phyloP scores from a whole-genome alignment of 23 red algal species.

The Gracilariopsis chorda region DNA sequence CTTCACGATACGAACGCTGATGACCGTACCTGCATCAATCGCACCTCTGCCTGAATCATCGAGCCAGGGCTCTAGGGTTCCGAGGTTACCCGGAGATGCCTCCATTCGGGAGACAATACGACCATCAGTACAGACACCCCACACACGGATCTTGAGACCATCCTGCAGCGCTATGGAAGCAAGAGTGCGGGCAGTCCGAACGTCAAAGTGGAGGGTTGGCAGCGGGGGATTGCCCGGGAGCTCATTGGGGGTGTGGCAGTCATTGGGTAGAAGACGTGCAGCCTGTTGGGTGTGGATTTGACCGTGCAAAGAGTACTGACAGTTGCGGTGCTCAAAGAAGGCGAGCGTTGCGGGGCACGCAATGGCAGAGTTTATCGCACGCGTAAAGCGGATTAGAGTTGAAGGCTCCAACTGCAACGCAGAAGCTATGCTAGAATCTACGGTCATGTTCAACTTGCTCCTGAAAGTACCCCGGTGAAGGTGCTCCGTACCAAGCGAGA shows the following conservation, averaged over 20 bases:
- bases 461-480: no score
- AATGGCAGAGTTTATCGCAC: not conserved
- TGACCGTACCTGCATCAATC: constrained; percentile 45
- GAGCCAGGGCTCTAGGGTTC: not conserved
- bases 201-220: constrained; percentile 32
- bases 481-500: no score
- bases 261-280: not conserved
- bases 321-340: constrained; percentile 57
- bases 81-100: constrained; percentile 26
- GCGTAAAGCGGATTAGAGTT: constrained; percentile 20
- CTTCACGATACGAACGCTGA: constrained; percentile 35
- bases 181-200: constrained; percentile 22
- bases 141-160: constrained; percentile 38
- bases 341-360: not conserved
- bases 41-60: not conserved
- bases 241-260: constrained; percentile 1
- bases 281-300: not conserved
- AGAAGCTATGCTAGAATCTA: not conserved
- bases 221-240: constrained; percentile 25
- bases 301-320: constrained; percentile 43
- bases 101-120: constrained; percentile 2
- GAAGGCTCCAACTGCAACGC: constrained; percentile 11
- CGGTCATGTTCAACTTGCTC: no score
- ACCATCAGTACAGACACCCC: constrained; percentile 23
- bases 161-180: constrained; percentile 21